Base-by-base conservation (phyloP, 1,284 basidiomycete genomes). In the Cystobasidiaceae sp. region DNA sequence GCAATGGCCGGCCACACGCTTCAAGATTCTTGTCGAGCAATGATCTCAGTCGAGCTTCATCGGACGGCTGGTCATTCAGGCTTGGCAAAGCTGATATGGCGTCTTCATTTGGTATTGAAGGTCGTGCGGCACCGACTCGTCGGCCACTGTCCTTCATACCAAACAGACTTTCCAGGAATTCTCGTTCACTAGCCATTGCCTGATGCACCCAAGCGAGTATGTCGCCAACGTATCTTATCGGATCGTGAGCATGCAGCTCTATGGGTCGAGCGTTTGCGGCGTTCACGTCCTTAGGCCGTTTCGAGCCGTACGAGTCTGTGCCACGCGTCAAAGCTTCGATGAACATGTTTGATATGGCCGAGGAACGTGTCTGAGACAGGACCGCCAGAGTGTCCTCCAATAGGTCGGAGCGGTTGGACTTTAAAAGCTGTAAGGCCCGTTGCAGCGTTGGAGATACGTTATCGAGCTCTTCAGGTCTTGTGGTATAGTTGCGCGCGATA, bases 181-280 rank as follows among this genome's bases (percentile, higher is more conserved):
- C 96, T 54, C 88, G 86, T 76, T 98, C 94, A 3, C 87, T 88
- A 0, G 94, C 94, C 66, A 96, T 92, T 0, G 88, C 84, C 71
- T 98, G 96, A 77, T 98, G 94, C 1, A 97, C 86, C 96, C 94
- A 98, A 0, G 93, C 94, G 3, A 98, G 84, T 90, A 98, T 97
- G 76, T 97, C 94, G 19, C 94, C 93, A 15, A 96, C 86, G 75
- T 98, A 98, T 27, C 94, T 86, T 68, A 92, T 82, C 0, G 94
- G 93, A 75, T 98, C 94, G 73, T 98, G 94, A 0, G 94, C 94
- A 74, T 97, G 93, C 2, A 97, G 81, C 77, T 98, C 94, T 69
- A 98, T 97, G 0, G 94, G 93, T 2, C 93, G 84, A 0, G 93
- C 90, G 1, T 92, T 80, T 27, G 90, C 23, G 25, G 61, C 21